Base-by-base conservation (phyloP, 495 filamentous ascomycete genomes). In the Cercophora scortea region DNA sequence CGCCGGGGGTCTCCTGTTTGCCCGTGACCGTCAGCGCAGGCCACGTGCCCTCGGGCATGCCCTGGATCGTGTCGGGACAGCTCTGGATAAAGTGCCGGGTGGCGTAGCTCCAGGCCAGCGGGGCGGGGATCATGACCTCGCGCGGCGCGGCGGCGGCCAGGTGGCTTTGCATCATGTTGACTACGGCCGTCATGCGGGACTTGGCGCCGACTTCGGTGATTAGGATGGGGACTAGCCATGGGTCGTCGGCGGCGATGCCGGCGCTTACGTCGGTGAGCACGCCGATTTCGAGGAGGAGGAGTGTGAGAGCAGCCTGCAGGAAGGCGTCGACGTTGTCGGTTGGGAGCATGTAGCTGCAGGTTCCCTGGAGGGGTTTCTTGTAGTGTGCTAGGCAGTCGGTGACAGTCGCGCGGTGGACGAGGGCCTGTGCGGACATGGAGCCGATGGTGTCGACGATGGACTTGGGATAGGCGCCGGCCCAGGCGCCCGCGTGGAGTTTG, bases 221-320 rank as follows among this genome's bases (percentile, higher is more conserved):
- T 10, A 73, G 54, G 3, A 59, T 48, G 3, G 64, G 61, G 1
- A 71, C 67, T 0, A 74, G 62, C 53, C 64, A 70, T 1, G 76
- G 59, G 56, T 75, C 70, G 1, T 73, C 73, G 6, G 66, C 61
- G 52, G 82, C 82, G 18, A 81, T 69, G 25, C 67, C 62, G 2
- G 72, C 66, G 66, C 83, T 75, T 10, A 72, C 70, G 32, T 80
- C 75, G 17, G 84, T 66, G 0, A 76, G 74, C 9, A 78, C 75
- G 47, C 75, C 73, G 53, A 76, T 83, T 58, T 79, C 81, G 13
- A 82, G 79, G 9, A 79, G 60, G 38, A 81, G 58, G 16, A 71
- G 54, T n/a, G 41, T 56, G 17, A 61, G 54, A 11, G 55, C 57
- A n/a, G 60, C 57, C 13, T 50, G 16, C 6, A 69, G 55, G 56